Evolutionary conservation across 2,329 filamentous ascomycete genomes (phyloP), one percentile per base, ranked within the genome.

Genomic region (Pseudogymnoascus sp.): DNA sequence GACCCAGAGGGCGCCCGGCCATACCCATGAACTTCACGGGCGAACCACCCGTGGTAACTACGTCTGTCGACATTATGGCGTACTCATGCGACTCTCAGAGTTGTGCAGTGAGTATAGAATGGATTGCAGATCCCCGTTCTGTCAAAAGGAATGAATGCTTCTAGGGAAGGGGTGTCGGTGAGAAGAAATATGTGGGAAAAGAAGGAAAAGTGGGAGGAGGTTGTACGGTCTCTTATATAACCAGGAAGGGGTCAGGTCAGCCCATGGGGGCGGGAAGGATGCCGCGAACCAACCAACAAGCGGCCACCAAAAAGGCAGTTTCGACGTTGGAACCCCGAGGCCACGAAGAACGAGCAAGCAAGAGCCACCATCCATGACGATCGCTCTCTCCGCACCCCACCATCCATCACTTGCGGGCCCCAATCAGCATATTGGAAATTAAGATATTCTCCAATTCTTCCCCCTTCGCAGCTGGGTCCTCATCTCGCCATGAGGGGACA

Each of bases 1-100:
- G 80, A 76, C 87, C 89, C 64, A 91, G 84, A 72, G 76, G 74
- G 21, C 81, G 77, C 75, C 88, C 88, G 61, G 80, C 80, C 64
- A 90, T 80, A 72, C 88, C 88, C 66, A 88, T 83, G 71, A 81
- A 90, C 63, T 73, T 75, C 8, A 37, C 27, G 52, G 36, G 18
- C 27, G 33, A 60, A 55, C 37, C 42, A 21, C 45, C 48, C 21
- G 21, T 18, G 9, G 39, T 60, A 10, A 37, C 33, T 59, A 31
- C 35, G 10, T 59, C 58, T 25, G 58, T 39, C 27, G 48, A 33
- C 48, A 55, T 55, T 27, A 18, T 33, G 48, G 48, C 48, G 48
- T 33, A 55, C 48, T 55, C 48, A 33, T 55, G 29, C 45, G 45
- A 52, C 45, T 52, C 45, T 52, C 45, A 55, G 29, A 55, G 48